These are phyloP conservation scores for Rhodomyrtus tomentosa DNA, from an alignment of 345 rosid genomes.

Conservation along the genomic window DNA sequence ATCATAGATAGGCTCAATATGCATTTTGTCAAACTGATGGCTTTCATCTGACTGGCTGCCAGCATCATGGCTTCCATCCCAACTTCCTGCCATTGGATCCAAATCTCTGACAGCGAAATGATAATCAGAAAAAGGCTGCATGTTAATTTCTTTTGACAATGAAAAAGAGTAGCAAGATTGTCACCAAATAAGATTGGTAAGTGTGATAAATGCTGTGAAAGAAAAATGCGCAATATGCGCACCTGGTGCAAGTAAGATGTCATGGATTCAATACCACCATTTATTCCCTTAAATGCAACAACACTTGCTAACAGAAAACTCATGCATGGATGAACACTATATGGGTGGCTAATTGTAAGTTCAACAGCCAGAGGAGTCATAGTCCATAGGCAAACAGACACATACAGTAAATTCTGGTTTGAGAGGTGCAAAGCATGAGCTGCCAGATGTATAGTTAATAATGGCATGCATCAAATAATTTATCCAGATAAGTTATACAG, in stretches of 20 bases:
- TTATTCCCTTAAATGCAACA: not conserved
- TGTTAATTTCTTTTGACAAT: not conserved
- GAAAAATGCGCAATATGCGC: not conserved
- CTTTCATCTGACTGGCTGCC: slow-evolving; percentile 79
- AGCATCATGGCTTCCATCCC: slow-evolving; percentile 51
- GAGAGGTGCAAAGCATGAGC: not conserved
- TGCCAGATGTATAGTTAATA: not conserved
- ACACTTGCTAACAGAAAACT: not conserved
- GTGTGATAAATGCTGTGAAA: not conserved
- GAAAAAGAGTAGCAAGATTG: not conserved
- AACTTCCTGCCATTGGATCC: slow-evolving; percentile 50
- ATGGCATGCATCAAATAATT: not conserved
- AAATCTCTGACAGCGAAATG: not conserved
- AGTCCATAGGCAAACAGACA: not conserved
- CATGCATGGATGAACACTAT: not conserved
- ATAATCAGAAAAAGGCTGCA: not conserved
- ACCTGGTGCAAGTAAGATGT: not conserved
- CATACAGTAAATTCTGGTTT: not conserved
- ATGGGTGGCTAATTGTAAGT: not conserved
- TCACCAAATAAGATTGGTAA: not conserved
- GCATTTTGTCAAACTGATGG: slow-evolving; percentile 43
- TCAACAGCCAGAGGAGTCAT: not conserved
- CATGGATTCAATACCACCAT: not conserved
- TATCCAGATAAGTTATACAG: not conserved
- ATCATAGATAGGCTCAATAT: slow-evolving; percentile 71